phyloP scores from a whole-genome alignment of 441 rosid species.

The Hura crepitans region DNA sequence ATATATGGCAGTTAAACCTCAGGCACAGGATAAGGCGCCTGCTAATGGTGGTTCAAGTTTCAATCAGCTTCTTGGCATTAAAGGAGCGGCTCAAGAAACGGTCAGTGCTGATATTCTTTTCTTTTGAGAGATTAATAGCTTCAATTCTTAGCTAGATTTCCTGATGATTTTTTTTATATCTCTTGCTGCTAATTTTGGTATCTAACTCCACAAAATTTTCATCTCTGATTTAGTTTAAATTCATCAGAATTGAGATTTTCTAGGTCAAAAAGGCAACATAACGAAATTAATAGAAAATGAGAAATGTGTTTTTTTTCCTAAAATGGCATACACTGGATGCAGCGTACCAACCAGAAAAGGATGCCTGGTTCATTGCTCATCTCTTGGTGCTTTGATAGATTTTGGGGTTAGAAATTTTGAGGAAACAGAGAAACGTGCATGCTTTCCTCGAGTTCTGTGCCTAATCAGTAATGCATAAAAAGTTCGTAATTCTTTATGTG shows the following conservation, averaged over 20 bases:
- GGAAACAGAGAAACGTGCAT: not conserved
- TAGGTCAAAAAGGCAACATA: not conserved
- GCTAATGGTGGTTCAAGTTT: conserved; percentile 65
- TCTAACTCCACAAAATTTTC: not conserved
- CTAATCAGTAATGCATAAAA: too few relatives aligned
- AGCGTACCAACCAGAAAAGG: not conserved
- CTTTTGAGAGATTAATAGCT: not conserved
- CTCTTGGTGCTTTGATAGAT: not conserved
- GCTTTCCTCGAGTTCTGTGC: too few relatives aligned
- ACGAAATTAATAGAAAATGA: not conserved
- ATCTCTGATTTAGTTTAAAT: not conserved
- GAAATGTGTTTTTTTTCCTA: not conserved
- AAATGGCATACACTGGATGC: not conserved
- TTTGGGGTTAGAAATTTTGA: not conserved
- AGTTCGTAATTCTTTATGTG: too few relatives aligned
- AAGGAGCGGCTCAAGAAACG: conserved; percentile 90
- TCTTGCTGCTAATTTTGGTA: not conserved
- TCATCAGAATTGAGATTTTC: not conserved
- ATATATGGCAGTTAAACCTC: conserved; percentile 50
- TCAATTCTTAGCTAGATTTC: not conserved
- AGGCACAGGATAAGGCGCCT: conserved; percentile 69
- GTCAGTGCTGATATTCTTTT: conserved; percentile 32
- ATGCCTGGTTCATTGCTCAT: not conserved
- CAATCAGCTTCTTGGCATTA: conserved; percentile 95
- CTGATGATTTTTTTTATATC: not conserved